A percentile compares a stretch with the other conserved stretches of the same genome.
Evolutionary conservation across 352 stramenopile genomes (phyloP).

Genomic region (Pythium sukuiense): DNA sequence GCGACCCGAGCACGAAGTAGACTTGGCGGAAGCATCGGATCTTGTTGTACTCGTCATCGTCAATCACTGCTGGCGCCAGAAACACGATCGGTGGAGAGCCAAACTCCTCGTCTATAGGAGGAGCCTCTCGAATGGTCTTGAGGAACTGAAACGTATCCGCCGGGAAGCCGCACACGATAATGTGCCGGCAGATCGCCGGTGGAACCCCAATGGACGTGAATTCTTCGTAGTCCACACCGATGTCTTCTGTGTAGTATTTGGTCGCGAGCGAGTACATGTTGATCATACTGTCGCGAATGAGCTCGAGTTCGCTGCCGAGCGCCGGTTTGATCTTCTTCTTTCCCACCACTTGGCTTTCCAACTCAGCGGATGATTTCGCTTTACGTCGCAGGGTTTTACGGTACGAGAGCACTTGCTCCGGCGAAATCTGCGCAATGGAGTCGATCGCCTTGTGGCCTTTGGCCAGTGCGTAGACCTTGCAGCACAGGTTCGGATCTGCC

Average conservation of each 20-base stretch:
- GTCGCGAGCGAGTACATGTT: slow-evolving; percentile 48
- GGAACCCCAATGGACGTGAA: slow-evolving; percentile 50
- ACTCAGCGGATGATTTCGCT: slow-evolving; percentile 40
- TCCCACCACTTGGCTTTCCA: slow-evolving; percentile 23
- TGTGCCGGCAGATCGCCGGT: slow-evolving; percentile 43
- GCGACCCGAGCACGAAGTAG: slow-evolving; percentile 70
- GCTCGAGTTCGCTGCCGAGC: slow-evolving; percentile 55
- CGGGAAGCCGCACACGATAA: slow-evolving; percentile 73
- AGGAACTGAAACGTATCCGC: slow-evolving; percentile 67
- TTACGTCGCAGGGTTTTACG: slow-evolving; percentile 70
- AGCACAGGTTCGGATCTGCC: slow-evolving; percentile 74
- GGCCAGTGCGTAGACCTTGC: slow-evolving; percentile 77
- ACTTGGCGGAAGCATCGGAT: slow-evolving; percentile 55
- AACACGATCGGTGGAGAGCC: slow-evolving; percentile 58
- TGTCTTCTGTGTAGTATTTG: slow-evolving; percentile 24
- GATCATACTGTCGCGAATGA: slow-evolving; percentile 59
- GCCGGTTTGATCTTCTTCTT: slow-evolving; percentile 65
- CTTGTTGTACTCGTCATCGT: slow-evolving; percentile 57
- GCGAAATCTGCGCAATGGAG: slow-evolving; percentile 56
- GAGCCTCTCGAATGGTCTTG: slow-evolving; percentile 65
- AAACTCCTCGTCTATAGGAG: slow-evolving; percentile 37
- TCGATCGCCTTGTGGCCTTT: slow-evolving; percentile 58
- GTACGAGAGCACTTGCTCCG: slow-evolving; percentile 74
- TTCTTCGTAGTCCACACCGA: slow-evolving; percentile 44
- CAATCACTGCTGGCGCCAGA: slow-evolving; percentile 43